Conservation (phyloP, 331 rosid species). For the Ulmus americana region DNA sequence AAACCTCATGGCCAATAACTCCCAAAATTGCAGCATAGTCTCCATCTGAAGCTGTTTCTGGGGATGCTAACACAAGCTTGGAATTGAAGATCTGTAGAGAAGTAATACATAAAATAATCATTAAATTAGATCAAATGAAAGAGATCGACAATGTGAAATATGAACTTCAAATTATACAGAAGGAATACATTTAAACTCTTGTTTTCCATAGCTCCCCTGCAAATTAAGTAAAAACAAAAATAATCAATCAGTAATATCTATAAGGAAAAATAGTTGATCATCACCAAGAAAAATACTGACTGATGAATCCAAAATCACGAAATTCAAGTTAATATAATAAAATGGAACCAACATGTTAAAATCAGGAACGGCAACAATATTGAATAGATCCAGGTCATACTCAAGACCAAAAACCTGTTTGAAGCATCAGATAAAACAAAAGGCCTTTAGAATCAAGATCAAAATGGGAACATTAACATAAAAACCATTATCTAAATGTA, state of each 20-base stretch:
- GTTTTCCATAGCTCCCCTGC: slow-evolving; percentile 99
- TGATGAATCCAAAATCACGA: slow-evolving; percentile 9
- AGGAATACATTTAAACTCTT: slow-evolving; percentile 84
- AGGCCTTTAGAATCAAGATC: slow-evolving; percentile 24
- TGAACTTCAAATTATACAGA: slow-evolving; percentile 10
- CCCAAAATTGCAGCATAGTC: slow-evolving; percentile 96
- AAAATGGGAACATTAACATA: slow-evolving; percentile 11
- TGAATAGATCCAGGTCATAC: slow-evolving; percentile 97
- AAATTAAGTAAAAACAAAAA: slow-evolving; percentile 28
- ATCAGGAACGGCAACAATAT: slow-evolving; percentile 96
- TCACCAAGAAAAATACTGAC: slow-evolving; percentile 9
- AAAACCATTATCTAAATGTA: slow-evolving; percentile 10
- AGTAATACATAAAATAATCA: slow-evolving; percentile 5
- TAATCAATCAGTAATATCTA: background rate
- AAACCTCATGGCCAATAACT: slow-evolving; percentile 97
- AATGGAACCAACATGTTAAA: slow-evolving; percentile 69
- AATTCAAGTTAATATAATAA: slow-evolving; percentile 1
- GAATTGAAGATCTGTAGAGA: slow-evolving; percentile 79
- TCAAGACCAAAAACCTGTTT: slow-evolving; percentile 91
- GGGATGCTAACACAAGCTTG: slow-evolving; percentile 91
- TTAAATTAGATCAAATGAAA: slow-evolving; percentile 8
- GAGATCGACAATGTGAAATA: slow-evolving; percentile 6
- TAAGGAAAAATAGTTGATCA: background rate
- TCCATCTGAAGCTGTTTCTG: slow-evolving; percentile 77
- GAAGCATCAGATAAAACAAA: slow-evolving; percentile 23